phyloP scores from a whole-genome alignment of 306 rosid genomes.

The Cucumis melo region DNA sequence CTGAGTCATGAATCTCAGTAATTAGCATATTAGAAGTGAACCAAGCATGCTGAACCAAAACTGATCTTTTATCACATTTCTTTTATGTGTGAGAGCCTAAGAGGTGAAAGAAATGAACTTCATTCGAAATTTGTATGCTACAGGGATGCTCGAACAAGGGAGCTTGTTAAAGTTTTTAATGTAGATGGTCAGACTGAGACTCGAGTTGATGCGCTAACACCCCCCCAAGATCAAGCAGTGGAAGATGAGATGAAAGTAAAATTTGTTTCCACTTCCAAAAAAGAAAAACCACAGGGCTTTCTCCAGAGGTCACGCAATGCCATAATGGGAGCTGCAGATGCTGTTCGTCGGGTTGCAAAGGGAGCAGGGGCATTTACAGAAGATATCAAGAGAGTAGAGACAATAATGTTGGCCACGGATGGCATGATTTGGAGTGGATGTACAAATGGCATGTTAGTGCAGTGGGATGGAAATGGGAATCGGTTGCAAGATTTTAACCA shows the following conservation, averaged over 20 bases:
- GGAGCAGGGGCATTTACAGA: slow-evolving; percentile 93
- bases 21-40: not conserved
- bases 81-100: not conserved
- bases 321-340: slow-evolving; percentile 96
- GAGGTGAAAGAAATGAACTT: not conserved
- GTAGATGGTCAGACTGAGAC: slow-evolving; percentile 82
- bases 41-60: not conserved
- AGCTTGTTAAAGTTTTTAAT: slow-evolving; percentile 83
- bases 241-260: slow-evolving; percentile 85
- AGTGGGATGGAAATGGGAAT: slow-evolving; percentile 86
- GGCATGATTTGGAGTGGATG: slow-evolving; percentile 97
- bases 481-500: slow-evolving; percentile 67
- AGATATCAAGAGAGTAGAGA: slow-evolving; percentile 69
- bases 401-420: slow-evolving; percentile 54
- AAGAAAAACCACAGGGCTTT: slow-evolving; percentile 84
- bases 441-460: slow-evolving; percentile 78
- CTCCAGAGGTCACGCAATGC: slow-evolving; percentile 87
- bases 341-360: slow-evolving; percentile 89
- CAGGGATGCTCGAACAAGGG: slow-evolving; percentile 94
- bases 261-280: slow-evolving; percentile 59
- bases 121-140: slow-evolving; percentile 2
- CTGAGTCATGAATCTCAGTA: not conserved
- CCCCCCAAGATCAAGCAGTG: slow-evolving; percentile 65
- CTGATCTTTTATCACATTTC: not conserved
- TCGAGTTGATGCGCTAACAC: slow-evolving; percentile 59